phyloP scores from a whole-genome alignment of 306 rosid genomes.

The Hylodesmum podocarpum region DNA sequence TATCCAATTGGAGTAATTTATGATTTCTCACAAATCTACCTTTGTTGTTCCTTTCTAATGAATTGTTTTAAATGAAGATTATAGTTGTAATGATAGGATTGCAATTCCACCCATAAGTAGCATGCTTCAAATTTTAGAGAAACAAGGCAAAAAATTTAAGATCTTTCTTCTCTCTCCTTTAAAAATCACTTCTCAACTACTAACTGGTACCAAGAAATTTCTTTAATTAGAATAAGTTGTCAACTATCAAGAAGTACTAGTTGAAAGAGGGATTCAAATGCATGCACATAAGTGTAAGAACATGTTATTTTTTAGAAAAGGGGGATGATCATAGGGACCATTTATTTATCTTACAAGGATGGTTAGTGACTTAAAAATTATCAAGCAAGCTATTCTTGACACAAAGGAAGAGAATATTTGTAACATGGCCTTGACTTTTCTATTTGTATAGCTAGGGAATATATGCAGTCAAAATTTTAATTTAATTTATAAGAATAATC shows the following conservation, averaged over 20 bases:
- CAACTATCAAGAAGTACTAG: background rate
- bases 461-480: background rate
- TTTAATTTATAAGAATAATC: background rate
- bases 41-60: background rate
- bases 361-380: background rate
- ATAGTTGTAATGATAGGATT: background rate
- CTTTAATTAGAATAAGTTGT: background rate
- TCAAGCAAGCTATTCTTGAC: background rate
- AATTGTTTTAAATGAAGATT: background rate
- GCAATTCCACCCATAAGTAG: background rate
- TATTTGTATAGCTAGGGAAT: background rate
- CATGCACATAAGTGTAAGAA: background rate
- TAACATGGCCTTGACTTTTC: background rate
- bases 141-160: background rate
- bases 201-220: background rate
- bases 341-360: background rate
- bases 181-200: conserved; percentile 10
- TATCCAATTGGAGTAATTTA: background rate
- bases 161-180: background rate
- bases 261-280: background rate
- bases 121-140: background rate
- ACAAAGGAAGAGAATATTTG: background rate
- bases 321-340: background rate
- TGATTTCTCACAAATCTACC: background rate
- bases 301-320: background rate